These are phyloP conservation scores for Penicillium sp. DNA, from an alignment of 2,329 filamentous ascomycete genomes.

Conservation along the genomic window DNA sequence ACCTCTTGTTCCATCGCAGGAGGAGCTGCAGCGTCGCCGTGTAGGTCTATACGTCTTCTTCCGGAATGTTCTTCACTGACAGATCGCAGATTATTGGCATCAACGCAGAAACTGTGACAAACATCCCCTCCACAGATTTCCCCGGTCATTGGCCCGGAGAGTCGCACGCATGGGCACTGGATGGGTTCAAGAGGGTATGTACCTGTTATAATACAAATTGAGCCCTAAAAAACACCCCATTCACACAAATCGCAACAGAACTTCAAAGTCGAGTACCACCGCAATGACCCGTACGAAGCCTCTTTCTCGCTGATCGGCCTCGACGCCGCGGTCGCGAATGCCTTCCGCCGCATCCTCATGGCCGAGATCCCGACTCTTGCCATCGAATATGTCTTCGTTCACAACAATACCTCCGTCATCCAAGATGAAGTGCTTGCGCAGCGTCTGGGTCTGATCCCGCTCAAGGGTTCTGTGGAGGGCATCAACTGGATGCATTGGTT, in stretches of 20 bases:
- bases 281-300: conserved; percentile 72
- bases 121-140: conserved; percentile 87
- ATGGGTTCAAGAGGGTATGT: conserved; percentile 63
- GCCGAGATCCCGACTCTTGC: conserved; percentile 92
- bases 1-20: conserved; percentile 42
- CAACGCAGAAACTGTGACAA: conserved; percentile 83
- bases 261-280: conserved; percentile 78
- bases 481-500: conserved; percentile 82
- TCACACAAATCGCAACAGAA: conserved; percentile 42
- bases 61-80: conserved; percentile 1
- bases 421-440: conserved; percentile 95
- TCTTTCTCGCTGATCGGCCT: conserved; percentile 90
- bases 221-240: not conserved
- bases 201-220: not conserved
- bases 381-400: conserved; percentile 88
- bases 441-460: conserved; percentile 83
- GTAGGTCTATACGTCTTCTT: conserved; percentile 27
- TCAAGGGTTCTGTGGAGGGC: conserved; percentile 74
- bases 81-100: conserved; percentile 71
- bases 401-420: conserved; percentile 96
- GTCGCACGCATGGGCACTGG: conserved; percentile 74
- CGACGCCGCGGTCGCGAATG: conserved; percentile 91
- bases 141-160: conserved; percentile 89
- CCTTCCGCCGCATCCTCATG: conserved; percentile 93
- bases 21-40: conserved; percentile 45